Percentiles rank a stretch among this genome's conserved stretches.
phyloP scores from a whole-genome alignment of 805 yeast species.

The Saturnispora gosingensis region DNA sequence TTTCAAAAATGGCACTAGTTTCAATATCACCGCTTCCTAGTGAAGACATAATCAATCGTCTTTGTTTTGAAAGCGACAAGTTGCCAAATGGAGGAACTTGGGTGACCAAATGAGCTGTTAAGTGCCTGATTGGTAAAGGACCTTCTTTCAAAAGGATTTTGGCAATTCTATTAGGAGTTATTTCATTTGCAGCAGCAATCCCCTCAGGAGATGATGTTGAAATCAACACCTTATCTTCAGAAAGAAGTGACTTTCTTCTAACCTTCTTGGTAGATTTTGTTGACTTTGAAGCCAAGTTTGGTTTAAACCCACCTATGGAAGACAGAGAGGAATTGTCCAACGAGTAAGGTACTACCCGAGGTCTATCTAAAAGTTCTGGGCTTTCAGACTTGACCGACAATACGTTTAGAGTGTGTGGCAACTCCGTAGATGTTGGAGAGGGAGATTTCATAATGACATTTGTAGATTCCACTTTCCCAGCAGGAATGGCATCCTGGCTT shows the following conservation, averaged over 20 bases:
- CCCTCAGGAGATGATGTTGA: constrained; percentile 84
- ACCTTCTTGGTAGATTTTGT: constrained; percentile 2
- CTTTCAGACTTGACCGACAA: background rate
- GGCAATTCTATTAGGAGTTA: constrained; percentile 73
- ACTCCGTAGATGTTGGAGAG: background rate
- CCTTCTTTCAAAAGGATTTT: constrained; percentile 62
- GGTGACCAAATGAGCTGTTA: constrained; percentile 65
- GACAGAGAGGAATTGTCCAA: background rate
- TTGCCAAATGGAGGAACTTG: constrained; percentile 76
- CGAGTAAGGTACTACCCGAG: background rate
- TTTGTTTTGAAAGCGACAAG: constrained; percentile 76
- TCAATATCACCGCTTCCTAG: constrained; percentile 61
- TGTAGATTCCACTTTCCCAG: background rate
- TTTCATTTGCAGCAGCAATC: constrained; percentile 75
- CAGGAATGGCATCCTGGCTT: background rate
- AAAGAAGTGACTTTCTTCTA: constrained; percentile 8
- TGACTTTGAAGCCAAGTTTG: background rate
- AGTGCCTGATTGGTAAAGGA: constrained; percentile 83
- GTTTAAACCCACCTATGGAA: background rate
- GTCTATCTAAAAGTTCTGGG: background rate
- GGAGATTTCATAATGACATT: background rate
- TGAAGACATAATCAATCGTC: constrained; percentile 83
- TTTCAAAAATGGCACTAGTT: constrained; percentile 68
- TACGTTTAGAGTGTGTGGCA: background rate
- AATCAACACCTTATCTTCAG: constrained; percentile 28